Base-by-base conservation (phyloP, 2,329 filamentous ascomycete genomes). In the Scopulariopsis brevicaulis region DNA sequence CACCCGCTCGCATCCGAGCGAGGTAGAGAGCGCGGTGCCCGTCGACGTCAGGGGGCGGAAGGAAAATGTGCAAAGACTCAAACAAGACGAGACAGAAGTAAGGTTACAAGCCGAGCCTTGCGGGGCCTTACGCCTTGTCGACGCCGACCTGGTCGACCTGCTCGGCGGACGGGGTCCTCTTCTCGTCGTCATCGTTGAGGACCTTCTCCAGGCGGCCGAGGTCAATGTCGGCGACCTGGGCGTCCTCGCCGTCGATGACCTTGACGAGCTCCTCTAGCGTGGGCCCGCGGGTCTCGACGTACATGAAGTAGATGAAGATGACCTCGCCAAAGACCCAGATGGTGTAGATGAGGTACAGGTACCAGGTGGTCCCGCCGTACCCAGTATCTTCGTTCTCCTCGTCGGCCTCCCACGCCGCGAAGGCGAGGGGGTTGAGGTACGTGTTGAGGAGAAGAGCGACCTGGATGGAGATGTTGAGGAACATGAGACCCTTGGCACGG, bases 261-360 rank as follows among this genome's bases (percentile, higher is more conserved):
- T 81, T 80, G 53, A 85, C 82, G 60, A 87, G 78, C 67, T 87
- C 84, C 67, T 89, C 86, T 1, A 89, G 81, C 1, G 85, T 88
- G 0, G 84, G 83, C 2, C 85, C 85, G 65, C 82, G 83, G 22
- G 86, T 89, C 73, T 90, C 86, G 59, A 86, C 78, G 67, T 84
- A 86, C 68, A 86, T 79, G 73, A 83, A 83, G 70, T 78, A 85
- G 46, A 86, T 82, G 63, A 86, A 84, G 53, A 80, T 61, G 53
- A 85, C 71, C 68, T 86, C 81, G 65, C 77, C 68, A 53, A 78
- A 72, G 65, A 85, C 79, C 83, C 83, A 86, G 58, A 82, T 68
- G 25, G 81, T 82, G 70, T 86, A 86, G 71, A 85, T 83, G 51
- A 85, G 74, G 75, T 83, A 85, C 58, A 86, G 80, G 69, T 85